These are phyloP conservation scores for Cyberlindnera petersonii DNA, from an alignment of 805 yeast genomes.

Conservation along the genomic window DNA sequence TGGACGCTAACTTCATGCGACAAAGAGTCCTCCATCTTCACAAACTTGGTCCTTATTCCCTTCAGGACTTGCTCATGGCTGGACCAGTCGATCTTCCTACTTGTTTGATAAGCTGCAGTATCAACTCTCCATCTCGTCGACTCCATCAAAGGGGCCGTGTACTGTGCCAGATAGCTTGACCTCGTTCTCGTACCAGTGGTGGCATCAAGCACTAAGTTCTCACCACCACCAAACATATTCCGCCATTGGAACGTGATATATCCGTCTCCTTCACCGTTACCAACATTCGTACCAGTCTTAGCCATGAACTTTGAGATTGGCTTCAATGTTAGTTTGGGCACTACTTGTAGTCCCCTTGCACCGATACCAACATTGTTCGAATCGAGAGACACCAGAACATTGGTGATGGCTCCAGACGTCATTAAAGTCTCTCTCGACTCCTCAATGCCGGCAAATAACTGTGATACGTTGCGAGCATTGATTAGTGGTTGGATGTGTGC, in stretches of 20 bases:
- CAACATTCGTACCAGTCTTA: constrained; percentile 92
- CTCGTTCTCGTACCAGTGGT: constrained; percentile 59
- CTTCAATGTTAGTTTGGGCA: constrained; percentile 30
- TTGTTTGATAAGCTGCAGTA: constrained; percentile 45
- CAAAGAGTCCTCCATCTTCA: constrained; percentile 17
- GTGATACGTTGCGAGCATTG: constrained; percentile 37
- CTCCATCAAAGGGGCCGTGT: constrained; percentile 45
- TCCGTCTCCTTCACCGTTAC: constrained; percentile 97
- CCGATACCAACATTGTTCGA: constrained; percentile 4
- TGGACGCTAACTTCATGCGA: constrained; percentile 51
- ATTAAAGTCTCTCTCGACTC: constrained; percentile 39
- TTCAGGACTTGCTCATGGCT: constrained; percentile 49
- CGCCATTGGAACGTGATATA: constrained; percentile 68
- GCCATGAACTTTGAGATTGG: constrained; percentile 74
- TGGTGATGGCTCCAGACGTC: constrained; percentile 40
- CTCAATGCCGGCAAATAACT: constrained; percentile 41
- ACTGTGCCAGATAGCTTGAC: constrained; percentile 50
- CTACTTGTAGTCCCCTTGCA: constrained; percentile 21
- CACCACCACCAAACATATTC: constrained; percentile 70
- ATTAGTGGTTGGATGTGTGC: constrained; percentile 47
- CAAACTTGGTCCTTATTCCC: constrained; percentile 39
- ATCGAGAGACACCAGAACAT: constrained; percentile 35
- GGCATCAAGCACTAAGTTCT: constrained; percentile 49
- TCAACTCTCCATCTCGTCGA: constrained; percentile 51
- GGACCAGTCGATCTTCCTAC: constrained; percentile 49